Conservation (phyloP, 2,329 filamentous ascomycete species). For the Stemphylium lycopersici region DNA sequence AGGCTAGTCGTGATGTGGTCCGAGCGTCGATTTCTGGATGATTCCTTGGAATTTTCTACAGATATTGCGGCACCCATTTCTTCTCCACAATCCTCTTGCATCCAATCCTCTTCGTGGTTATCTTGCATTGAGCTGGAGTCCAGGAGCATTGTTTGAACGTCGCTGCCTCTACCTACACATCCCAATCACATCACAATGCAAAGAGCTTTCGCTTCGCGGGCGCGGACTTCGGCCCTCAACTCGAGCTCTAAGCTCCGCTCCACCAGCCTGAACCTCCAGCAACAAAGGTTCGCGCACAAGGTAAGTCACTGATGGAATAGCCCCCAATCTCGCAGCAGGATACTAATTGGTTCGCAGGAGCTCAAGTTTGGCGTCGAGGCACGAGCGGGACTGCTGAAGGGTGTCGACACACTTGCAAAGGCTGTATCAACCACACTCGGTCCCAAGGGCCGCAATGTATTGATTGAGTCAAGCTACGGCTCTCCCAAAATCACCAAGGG, state of each 20-base stretch:
- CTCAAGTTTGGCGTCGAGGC: constrained; percentile 98
- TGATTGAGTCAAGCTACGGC: constrained; percentile 98
- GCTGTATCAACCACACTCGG: constrained; percentile 95
- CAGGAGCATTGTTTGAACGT: constrained; percentile 42
- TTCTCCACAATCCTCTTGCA: constrained; percentile 29
- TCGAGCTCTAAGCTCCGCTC: constrained; percentile 59
- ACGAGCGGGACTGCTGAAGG: constrained; percentile 84
- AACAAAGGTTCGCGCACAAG: constrained; percentile 98
- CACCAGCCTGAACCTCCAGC: constrained; percentile 73
- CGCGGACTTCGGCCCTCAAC: constrained; percentile 80
- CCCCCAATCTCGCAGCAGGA: background rate
- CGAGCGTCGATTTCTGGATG: constrained; percentile 18
- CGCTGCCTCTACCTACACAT: constrained; percentile 24
- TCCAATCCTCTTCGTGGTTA: constrained; percentile 36
- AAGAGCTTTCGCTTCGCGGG: constrained; percentile 83
- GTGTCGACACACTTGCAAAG: constrained; percentile 95
- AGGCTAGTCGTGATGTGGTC: constrained; percentile 15
- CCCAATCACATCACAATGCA: constrained; percentile 72
- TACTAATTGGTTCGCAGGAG: constrained; percentile 64
- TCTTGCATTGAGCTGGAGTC: constrained; percentile 47
- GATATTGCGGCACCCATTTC: constrained; percentile 14
- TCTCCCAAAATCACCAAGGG: constrained; percentile 99
- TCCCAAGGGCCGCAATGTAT: constrained; percentile 96
- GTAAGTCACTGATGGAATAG: constrained; percentile 56
- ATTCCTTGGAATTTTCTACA: constrained; percentile 18